These are phyloP conservation scores for Chrysosporium keratinophilum DNA, from an alignment of 2,329 filamentous ascomycete genomes.

Conservation along the genomic window DNA sequence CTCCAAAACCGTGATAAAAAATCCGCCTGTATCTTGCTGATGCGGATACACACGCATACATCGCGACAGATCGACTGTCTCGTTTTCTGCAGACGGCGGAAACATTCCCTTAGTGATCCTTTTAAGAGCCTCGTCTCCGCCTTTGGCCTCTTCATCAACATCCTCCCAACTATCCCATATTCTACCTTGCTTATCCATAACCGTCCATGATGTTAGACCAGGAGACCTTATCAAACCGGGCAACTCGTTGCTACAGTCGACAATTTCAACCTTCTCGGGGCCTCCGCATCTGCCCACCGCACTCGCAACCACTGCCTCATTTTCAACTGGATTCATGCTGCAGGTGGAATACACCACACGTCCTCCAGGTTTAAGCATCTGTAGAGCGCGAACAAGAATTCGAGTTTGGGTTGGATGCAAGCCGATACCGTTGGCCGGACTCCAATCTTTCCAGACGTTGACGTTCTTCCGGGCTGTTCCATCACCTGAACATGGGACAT, in stretches of 20 bases:
- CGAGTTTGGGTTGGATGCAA: constrained; percentile 77
- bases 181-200: constrained; percentile 76
- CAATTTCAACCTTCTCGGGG: constrained; percentile 63
- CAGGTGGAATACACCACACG: constrained; percentile 96
- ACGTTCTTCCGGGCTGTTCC: constrained; percentile 89
- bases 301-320: constrained; percentile 80
- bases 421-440: constrained; percentile 72
- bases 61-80: constrained; percentile 65
- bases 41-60: constrained; percentile 95
- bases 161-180: constrained; percentile 76
- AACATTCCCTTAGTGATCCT: constrained; percentile 78
- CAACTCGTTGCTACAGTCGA: constrained; percentile 72
- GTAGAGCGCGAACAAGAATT: constrained; percentile 81
- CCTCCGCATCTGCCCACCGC: constrained; percentile 89
- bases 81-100: constrained; percentile 49
- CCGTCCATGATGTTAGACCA: constrained; percentile 72
- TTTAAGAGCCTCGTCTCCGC: constrained; percentile 49
- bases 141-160: constrained; percentile 56
- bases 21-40: constrained; percentile 88
- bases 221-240: constrained; percentile 64
- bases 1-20: constrained; percentile 93
- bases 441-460: constrained; percentile 93
- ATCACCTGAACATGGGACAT: constrained; percentile 94
- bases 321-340: constrained; percentile 97
- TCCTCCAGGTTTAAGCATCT: constrained; percentile 92